A percentile compares a stretch with the other conserved stretches of the same genome.
Conservation (phyloP, 768 basidiomycete species). For the Tylopilus rubrobrunneus region DNA sequence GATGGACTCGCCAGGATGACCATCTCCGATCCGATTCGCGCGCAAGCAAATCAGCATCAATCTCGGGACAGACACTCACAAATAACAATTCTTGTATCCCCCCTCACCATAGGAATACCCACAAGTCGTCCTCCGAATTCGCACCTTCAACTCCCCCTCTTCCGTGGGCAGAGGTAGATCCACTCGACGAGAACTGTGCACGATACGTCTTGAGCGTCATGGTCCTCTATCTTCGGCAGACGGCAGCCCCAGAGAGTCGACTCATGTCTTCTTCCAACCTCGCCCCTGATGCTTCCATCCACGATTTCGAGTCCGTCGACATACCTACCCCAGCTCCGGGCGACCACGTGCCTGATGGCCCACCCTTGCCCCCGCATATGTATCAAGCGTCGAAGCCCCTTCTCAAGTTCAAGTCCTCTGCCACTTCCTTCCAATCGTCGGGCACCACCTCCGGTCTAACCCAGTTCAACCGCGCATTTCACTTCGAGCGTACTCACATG, state of each 20-base stretch:
- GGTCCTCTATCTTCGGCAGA: slow-evolving; percentile 77
- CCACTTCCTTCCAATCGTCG: slow-evolving; percentile 40
- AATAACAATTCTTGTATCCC: slow-evolving; percentile 36
- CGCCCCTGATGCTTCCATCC: slow-evolving; percentile 60
- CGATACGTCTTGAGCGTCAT: slow-evolving; percentile 79
- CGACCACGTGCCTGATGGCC: slow-evolving; percentile 17
- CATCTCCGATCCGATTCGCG: slow-evolving; percentile 40
- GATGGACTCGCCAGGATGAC: slow-evolving; percentile 57
- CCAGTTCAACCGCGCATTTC: slow-evolving; percentile 26
- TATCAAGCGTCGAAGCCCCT: slow-evolving; percentile 35
- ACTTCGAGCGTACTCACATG: slow-evolving; percentile 61
- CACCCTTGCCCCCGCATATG: slow-evolving; percentile 37
- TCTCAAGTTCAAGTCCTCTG: slow-evolving; percentile 33
- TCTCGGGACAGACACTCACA: slow-evolving; percentile 28
- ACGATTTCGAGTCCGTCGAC: slow-evolving; percentile 67
- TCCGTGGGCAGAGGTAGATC: slow-evolving; percentile 59
- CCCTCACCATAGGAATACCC: slow-evolving; percentile 28
- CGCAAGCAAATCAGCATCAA: slow-evolving; percentile 35
- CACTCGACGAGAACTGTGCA: slow-evolving; percentile 79
- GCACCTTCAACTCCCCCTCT: slow-evolving; percentile 31
- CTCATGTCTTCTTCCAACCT: slow-evolving; percentile 59
- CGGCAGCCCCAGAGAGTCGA: slow-evolving; percentile 50
- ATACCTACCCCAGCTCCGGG: slow-evolving; percentile 26
- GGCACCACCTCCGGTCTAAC: slow-evolving; percentile 28
- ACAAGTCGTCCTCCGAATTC: slow-evolving; percentile 42